Percentiles rank a stretch among this genome's conserved stretches.
Evolutionary conservation across 768 basidiomycete genomes (phyloP).

Genomic region (Fomitopsis pulvina): DNA sequence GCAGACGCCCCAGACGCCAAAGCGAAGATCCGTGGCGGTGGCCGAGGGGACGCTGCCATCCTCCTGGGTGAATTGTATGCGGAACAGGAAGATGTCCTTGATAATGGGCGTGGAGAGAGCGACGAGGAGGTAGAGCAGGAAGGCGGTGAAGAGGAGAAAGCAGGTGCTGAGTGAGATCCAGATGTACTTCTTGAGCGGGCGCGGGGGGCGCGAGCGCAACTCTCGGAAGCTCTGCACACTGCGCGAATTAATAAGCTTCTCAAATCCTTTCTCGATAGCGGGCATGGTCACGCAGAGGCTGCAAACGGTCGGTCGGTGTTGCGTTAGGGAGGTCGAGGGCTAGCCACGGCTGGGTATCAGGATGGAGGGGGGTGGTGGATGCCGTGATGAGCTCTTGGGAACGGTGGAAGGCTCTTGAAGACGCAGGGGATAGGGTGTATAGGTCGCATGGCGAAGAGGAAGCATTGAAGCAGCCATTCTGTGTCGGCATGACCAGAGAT

Average conservation of each 20-base stretch:
- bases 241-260: conserved; percentile 1
- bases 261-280: conserved; percentile 1
- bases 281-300: not conserved
- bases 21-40: conserved; percentile 53
- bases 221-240: not conserved
- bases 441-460: not conserved
- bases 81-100: conserved; percentile 57
- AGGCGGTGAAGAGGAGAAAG: conserved; percentile 48
- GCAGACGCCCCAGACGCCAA: conserved; percentile 85
- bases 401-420: not conserved
- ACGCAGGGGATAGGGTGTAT: not conserved
- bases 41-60: conserved; percentile 34
- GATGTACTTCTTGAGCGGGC: conserved; percentile 30
- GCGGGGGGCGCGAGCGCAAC: conserved; percentile 6
- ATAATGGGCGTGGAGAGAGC: conserved; percentile 72
- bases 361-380: not conserved
- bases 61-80: conserved; percentile 33
- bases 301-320: not conserved
- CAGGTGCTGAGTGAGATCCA: conserved; percentile 41
- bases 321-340: conserved; percentile 6
- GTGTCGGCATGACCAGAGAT: not conserved
- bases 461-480: not conserved
- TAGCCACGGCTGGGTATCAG: not conserved
- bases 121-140: conserved; percentile 71
- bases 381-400: not conserved